Percentiles rank a stretch among this genome's conserved stretches.
Conservation (phyloP, 2,329 filamentous ascomycete genomes). For the Aaosphaeria arxii region DNA sequence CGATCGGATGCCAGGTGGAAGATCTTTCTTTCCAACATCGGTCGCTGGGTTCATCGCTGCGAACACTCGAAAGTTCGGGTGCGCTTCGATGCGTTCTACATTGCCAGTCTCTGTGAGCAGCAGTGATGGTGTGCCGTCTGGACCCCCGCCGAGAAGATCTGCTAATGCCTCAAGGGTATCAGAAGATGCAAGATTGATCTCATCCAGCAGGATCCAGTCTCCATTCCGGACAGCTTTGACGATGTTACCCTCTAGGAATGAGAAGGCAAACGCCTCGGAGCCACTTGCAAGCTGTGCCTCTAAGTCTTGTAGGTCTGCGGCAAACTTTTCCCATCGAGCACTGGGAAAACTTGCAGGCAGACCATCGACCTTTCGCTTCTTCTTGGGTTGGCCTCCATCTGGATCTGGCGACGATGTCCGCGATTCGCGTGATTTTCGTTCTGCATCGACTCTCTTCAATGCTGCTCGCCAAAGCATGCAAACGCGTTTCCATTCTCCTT, state of each 20-base stretch:
- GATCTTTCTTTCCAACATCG: slow-evolving; percentile 91
- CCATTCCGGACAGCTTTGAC: slow-evolving; percentile 94
- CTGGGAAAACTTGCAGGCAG: slow-evolving; percentile 54
- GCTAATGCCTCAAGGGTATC: slow-evolving; percentile 94
- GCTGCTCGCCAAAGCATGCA: slow-evolving; percentile 87
- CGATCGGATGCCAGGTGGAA: slow-evolving; percentile 83
- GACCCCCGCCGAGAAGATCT: slow-evolving; percentile 75
- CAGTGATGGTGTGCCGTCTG: slow-evolving; percentile 72
- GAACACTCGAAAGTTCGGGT: slow-evolving; percentile 92
- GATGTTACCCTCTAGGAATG: slow-evolving; percentile 93
- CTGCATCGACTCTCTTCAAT: slow-evolving; percentile 74
- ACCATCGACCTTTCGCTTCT: slow-evolving; percentile 65
- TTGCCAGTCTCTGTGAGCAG: slow-evolving; percentile 91
- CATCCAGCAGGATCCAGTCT: slow-evolving; percentile 94
- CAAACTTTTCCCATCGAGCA: slow-evolving; percentile 78
- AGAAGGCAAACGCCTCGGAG: slow-evolving; percentile 80
- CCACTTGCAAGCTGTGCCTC: slow-evolving; percentile 74
- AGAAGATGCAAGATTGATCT: slow-evolving; percentile 93
- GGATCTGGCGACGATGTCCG: slow-evolving; percentile 35
- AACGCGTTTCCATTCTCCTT: slow-evolving; percentile 82
- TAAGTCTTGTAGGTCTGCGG: slow-evolving; percentile 70
- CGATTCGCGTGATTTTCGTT: slow-evolving; percentile 40
- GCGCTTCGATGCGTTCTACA: slow-evolving; percentile 83
- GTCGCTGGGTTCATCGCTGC: slow-evolving; percentile 99
- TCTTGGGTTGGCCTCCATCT: slow-evolving; percentile 62